These are phyloP conservation scores for Russula ochroleuca DNA, from an alignment of 768 basidiomycete genomes.

Conservation along the genomic window DNA sequence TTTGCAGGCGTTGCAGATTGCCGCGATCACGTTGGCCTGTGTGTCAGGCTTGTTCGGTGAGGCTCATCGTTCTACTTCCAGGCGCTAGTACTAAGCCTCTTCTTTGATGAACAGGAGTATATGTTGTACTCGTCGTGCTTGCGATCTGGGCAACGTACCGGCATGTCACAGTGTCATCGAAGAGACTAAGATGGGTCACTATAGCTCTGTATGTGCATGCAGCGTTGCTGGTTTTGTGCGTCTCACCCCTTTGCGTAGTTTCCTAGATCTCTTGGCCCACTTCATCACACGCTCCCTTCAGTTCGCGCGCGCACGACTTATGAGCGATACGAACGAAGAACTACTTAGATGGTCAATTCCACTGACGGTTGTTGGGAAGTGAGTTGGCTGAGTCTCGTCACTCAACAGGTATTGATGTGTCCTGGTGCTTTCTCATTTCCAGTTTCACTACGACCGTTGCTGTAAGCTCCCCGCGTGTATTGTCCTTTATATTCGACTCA, in stretches of 20 bases:
- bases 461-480: background rate
- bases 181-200: slow-evolving; percentile 27
- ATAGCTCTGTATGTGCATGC: slow-evolving; percentile 24
- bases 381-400: background rate
- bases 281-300: slow-evolving; percentile 29
- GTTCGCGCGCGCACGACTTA: slow-evolving; percentile 27
- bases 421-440: background rate
- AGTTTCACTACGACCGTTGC: slow-evolving; percentile 18
- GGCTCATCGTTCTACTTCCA: background rate
- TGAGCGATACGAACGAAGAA: slow-evolving; percentile 20
- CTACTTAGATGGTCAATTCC: slow-evolving; percentile 28
- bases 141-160: slow-evolving; percentile 29
- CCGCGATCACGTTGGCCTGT: slow-evolving; percentile 23
- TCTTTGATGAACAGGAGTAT: slow-evolving; percentile 24
- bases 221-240: slow-evolving; percentile 29
- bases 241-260: slow-evolving; percentile 22
- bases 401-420: background rate
- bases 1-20: slow-evolving; percentile 23
- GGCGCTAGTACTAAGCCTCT: background rate
- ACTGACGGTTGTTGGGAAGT: slow-evolving; percentile 15
- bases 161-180: slow-evolving; percentile 3
- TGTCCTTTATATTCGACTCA: background rate
- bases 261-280: slow-evolving; percentile 27
- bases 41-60: slow-evolving; percentile 28
- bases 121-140: slow-evolving; percentile 28